phyloP scores from a whole-genome alignment of 345 rosid genomes.

The Rubroshorea leprosula region DNA sequence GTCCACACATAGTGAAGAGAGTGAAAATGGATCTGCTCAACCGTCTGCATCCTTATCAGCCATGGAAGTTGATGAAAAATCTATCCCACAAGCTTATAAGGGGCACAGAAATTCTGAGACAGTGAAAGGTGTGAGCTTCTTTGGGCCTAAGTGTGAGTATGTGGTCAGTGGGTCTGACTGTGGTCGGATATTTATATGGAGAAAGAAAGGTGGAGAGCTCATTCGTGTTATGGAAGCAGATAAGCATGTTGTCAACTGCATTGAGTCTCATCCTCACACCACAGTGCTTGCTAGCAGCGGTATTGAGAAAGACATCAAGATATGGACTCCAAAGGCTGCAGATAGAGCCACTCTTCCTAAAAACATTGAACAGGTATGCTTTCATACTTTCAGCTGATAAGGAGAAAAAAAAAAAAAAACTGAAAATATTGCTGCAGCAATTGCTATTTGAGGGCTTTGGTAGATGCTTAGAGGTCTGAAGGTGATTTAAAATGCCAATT shows the following conservation, averaged over 20 bases:
- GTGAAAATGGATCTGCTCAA: constrained; percentile 23
- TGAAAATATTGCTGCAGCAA: background rate
- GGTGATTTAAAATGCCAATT: background rate
- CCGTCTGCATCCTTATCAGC: constrained; percentile 18
- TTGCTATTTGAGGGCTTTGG: background rate
- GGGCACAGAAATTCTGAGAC: constrained; percentile 76
- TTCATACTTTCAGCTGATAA: constrained; percentile 5
- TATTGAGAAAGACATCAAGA: constrained; percentile 73
- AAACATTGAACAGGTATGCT: constrained; percentile 63
- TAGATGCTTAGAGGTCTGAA: background rate
- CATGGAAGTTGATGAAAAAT: constrained; percentile 19
- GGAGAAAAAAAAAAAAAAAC: background rate
- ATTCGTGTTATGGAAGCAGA: constrained; percentile 79
- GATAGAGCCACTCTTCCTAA: constrained; percentile 65
- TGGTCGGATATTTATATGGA: constrained; percentile 92
- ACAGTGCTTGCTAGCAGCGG: constrained; percentile 82
- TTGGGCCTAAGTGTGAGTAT: constrained; percentile 81
- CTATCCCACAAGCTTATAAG: constrained; percentile 54
- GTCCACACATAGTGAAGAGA: constrained; percentile 28
- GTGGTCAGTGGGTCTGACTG: constrained; percentile 97
- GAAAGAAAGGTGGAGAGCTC: constrained; percentile 70
- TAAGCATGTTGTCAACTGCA: constrained; percentile 73
- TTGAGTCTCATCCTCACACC: constrained; percentile 70
- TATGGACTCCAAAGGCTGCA: constrained; percentile 69
- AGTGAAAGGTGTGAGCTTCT: constrained; percentile 80